Conservation (phyloP, 805 yeast species). For the Candida jianshihensis region DNA sequence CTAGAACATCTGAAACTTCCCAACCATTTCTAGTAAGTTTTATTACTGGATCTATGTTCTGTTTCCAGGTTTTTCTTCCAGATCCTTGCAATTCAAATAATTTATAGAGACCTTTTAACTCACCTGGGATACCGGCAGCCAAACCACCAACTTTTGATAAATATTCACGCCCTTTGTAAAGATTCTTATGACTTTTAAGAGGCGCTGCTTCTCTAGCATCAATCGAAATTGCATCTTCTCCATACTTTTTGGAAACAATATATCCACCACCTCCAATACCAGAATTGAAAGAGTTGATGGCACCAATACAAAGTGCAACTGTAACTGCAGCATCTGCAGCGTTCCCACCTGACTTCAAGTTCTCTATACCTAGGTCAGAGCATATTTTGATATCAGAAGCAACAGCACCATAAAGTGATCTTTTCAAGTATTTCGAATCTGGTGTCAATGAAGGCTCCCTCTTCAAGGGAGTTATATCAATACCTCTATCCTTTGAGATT, state of each 20-base stretch:
- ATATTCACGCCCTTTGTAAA: slow-evolving; percentile 47
- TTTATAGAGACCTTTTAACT: slow-evolving; percentile 71
- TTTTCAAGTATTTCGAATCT: slow-evolving; percentile 20
- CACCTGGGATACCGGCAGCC: slow-evolving; percentile 91
- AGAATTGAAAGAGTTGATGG: slow-evolving; percentile 72
- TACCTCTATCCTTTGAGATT: slow-evolving; percentile 19
- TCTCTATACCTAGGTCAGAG: slow-evolving; percentile 28
- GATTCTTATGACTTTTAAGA: slow-evolving; percentile 45
- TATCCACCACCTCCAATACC: slow-evolving; percentile 95
- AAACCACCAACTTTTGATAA: slow-evolving; percentile 72
- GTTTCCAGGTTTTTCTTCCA: slow-evolving; percentile 64
- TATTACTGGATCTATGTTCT: slow-evolving; percentile 70
- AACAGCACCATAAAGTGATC: slow-evolving; percentile 16
- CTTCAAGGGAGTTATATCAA: slow-evolving; percentile 31
- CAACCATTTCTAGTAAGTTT: slow-evolving; percentile 63
- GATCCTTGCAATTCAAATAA: slow-evolving; percentile 58
- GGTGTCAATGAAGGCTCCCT: slow-evolving; percentile 32
- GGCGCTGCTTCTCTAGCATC: slow-evolving; percentile 94
- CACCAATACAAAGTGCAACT: slow-evolving; percentile 82
- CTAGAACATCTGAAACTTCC: slow-evolving; percentile 39
- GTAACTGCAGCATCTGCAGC: slow-evolving; percentile 95
- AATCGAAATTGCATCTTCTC: slow-evolving; percentile 48
- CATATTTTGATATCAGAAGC: slow-evolving; percentile 27
- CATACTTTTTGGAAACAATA: slow-evolving; percentile 40
- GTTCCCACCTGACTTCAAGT: slow-evolving; percentile 42